phyloP scores from a whole-genome alignment of 345 rosid genomes.

The Arabidopsis suecica region DNA sequence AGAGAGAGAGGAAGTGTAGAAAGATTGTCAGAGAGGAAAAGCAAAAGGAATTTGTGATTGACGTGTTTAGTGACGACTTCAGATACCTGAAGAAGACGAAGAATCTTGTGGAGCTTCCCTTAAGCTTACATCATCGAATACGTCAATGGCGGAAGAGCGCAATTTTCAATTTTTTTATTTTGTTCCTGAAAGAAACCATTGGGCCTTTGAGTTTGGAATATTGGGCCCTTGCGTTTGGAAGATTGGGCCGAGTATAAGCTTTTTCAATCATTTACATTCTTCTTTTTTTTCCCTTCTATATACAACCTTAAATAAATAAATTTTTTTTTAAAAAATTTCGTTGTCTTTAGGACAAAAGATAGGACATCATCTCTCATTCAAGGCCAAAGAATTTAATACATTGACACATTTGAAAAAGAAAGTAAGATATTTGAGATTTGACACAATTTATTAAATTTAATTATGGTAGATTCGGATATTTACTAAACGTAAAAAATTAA shows the following conservation, averaged over 20 bases:
- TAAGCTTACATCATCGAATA: conserved; percentile 33
- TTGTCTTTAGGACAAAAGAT: no score
- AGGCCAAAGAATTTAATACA: no score
- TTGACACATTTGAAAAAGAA: no score
- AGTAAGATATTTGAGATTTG: no score
- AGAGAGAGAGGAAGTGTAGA: background rate
- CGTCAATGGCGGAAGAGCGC: conserved; percentile 37
- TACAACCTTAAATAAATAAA: no score
- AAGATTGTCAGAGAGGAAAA: conserved; percentile 31
- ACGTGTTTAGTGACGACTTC: conserved; percentile 38
- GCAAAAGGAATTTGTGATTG: conserved; percentile 41
- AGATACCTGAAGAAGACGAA: conserved; percentile 27
- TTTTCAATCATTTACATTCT: no score
- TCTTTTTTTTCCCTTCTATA: no score
- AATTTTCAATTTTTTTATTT: conserved; percentile 16
- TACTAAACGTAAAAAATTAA: no score
- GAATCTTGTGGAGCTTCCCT: conserved; percentile 31
- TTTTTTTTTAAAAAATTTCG: no score
- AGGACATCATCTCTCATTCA: no score
- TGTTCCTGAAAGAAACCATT: background rate
- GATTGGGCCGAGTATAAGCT: background rate
- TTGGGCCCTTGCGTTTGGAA: background rate
- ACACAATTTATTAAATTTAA: no score
- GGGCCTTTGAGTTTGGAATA: conserved; percentile 1
- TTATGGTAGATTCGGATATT: no score